These are phyloP conservation scores for Nannochloris sp. DNA, from an alignment of 139 green algal species.

Conservation along the genomic window DNA sequence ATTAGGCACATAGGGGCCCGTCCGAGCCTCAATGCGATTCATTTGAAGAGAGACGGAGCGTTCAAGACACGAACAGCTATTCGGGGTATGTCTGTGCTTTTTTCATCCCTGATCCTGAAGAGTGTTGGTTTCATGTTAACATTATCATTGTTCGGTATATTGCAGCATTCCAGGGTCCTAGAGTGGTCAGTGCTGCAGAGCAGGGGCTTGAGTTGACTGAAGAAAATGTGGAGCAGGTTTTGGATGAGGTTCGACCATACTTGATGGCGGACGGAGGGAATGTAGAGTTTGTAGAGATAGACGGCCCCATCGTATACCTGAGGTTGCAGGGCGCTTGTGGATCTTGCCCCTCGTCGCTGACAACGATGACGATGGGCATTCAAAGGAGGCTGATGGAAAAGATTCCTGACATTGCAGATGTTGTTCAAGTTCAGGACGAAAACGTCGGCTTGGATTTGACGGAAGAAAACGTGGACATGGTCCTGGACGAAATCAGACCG, in stretches of 20 bases:
- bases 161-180: constrained; percentile 8
- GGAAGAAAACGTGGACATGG: constrained; percentile 67
- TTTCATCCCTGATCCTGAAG: no score
- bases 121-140: no score
- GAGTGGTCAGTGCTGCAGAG: constrained; percentile 15
- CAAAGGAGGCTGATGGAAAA: constrained; percentile 88
- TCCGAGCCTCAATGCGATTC: no score
- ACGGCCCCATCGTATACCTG: constrained; percentile 86
- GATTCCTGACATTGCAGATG: constrained; percentile 95
- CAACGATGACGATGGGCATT: constrained; percentile 99
- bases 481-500: constrained; percentile 68
- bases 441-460: constrained; percentile 79
- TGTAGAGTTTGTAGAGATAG: constrained; percentile 97
- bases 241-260: constrained; percentile 97
- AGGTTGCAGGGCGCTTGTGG: constrained; percentile 87
- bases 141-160: not conserved
- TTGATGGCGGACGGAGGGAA: constrained; percentile 97
- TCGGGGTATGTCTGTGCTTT: no score
- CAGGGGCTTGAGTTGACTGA: constrained; percentile 86
- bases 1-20: no score
- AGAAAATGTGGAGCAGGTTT: constrained; percentile 93
- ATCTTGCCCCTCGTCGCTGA: constrained; percentile 79
- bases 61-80: no score
- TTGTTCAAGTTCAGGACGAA: constrained; percentile 92
- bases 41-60: no score